Base-by-base conservation (phyloP, 176 grass and related monocot species). In the Juncus effusus region DNA sequence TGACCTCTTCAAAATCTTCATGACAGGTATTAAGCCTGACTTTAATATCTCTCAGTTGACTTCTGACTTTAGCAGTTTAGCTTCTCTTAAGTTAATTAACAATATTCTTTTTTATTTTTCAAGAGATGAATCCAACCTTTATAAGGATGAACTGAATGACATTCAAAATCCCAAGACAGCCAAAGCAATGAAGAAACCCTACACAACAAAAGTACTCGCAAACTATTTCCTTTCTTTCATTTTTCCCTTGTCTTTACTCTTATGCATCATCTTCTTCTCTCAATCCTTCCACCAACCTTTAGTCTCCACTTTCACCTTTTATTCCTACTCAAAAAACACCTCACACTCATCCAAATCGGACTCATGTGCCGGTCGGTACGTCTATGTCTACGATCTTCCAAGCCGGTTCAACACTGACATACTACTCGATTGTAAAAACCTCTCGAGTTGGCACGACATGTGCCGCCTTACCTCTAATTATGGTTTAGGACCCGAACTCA, bases 401-500 rank as follows among this genome's bases (percentile, higher is more conserved):
- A 6, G 7, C 3, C 36, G 55, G 61, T 81, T 62, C 70, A 81
- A 81, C 63, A 41, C 35, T 3, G 45, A 69, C 2, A 74, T 81
- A 15, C 7, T 81, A 6, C 55, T 16, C 9, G 13, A 61, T 35
- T 81, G 78, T 6, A 16, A 42, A n/a, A 68, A 38, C 37, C 51
- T 81, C 42, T 67, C 44, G 14, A n/a, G 2, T 9, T 75, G 70
- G 78, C 54, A 54, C 3, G 62, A 81, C 85, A 83, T 72, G 92
- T 88, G 92, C 70, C 71, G 75, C 66, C 70, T 63, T 78, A 74
- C 76, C 42, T 67, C 74, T 60, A 78, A 88, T 82, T 80, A 61
- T 15, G 92, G 92, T 36, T 74, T 91, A 5, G 92, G 92, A 7
- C 77, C 82, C 16, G 75, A 61, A 47, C 61, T 87, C 13, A 54